phyloP scores from a whole-genome alignment of 495 filamentous ascomycete genomes.

The Peziza echinospora region DNA sequence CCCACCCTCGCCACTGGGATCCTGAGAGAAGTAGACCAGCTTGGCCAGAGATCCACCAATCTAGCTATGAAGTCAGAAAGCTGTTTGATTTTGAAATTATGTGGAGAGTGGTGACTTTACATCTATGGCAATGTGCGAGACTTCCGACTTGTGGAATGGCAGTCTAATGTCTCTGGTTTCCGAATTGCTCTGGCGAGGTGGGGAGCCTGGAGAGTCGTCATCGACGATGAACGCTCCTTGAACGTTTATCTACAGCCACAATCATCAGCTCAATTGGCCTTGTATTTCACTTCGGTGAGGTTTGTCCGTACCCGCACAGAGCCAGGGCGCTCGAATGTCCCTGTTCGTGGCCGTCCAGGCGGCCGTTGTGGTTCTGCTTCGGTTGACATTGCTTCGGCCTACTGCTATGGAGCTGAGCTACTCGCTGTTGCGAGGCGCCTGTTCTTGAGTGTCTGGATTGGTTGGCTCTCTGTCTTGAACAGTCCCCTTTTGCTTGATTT shows the following conservation, averaged over 20 bases:
- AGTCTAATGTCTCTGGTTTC: conserved; percentile 84
- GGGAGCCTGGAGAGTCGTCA: conserved; percentile 36
- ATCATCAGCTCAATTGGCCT: conserved; percentile 3
- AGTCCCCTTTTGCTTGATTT: no score
- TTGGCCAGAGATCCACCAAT: conserved; percentile 92
- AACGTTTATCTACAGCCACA: conserved; percentile 60
- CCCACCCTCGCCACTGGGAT: conserved; percentile 62
- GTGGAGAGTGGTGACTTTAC: conserved; percentile 30
- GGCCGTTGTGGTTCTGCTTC: no score
- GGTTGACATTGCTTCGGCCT: no score
- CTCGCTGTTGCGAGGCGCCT: no score
- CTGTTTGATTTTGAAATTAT: conserved; percentile 2
- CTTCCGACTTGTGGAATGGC: conserved; percentile 75
- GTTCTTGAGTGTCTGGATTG: no score
- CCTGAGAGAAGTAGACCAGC: conserved; percentile 83
- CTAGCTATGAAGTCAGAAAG: conserved; percentile 25
- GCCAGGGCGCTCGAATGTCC: conserved; percentile 11
- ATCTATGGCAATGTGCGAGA: conserved; percentile 93
- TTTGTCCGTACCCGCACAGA: conserved; percentile 9
- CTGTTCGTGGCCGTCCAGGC: not conserved
- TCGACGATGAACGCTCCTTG: conserved; percentile 90
- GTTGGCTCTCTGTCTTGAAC: no score
- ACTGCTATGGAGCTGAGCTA: no score
- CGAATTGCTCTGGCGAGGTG: conserved; percentile 31
- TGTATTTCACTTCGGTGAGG: not conserved